Evolutionary conservation across 306 rosid species (phyloP).

Genomic region (Citrullus amarus): DNA sequence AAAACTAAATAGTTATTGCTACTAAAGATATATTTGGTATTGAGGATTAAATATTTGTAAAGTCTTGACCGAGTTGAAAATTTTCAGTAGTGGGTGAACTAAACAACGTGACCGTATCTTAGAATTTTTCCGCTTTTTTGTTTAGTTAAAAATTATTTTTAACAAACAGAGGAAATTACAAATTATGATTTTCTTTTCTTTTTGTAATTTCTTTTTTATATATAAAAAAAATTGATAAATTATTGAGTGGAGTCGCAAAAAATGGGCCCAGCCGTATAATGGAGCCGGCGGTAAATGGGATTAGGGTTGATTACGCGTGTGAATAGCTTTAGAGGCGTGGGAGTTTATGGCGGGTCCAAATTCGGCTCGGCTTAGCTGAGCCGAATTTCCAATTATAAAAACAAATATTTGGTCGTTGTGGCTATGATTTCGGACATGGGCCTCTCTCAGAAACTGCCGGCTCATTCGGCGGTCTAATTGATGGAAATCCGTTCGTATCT

Average conservation of each 20-base stretch:
- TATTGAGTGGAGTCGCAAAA: background rate
- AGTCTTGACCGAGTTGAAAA: too few species aligned
- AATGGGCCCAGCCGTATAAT: slow-evolving; percentile 11
- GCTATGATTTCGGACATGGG: slow-evolving; percentile 12
- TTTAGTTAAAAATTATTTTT: too few species aligned
- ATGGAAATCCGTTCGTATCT: background rate
- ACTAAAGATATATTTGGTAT: too few species aligned
- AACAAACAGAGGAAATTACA: background rate
- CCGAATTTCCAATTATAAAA: background rate
- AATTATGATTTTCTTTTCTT: background rate
- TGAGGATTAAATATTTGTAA: too few species aligned
- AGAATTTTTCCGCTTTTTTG: too few species aligned
- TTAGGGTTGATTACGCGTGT: slow-evolving; percentile 25
- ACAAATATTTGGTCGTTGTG: background rate
- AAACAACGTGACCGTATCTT: too few species aligned
- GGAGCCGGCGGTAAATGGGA: slow-evolving; percentile 24
- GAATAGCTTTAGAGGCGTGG: slow-evolving; percentile 27
- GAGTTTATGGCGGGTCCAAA: slow-evolving; percentile 15
- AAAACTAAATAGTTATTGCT: too few species aligned
- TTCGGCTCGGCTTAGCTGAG: background rate
- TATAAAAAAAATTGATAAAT: background rate
- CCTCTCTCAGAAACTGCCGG: background rate
- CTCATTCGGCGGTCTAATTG: slow-evolving; percentile 6
- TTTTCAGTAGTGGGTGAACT: too few species aligned
- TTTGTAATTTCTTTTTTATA: too few species aligned